Evolutionary conservation across 495 filamentous ascomycete genomes (phyloP), one percentile per base, ranked within the genome.

Genomic region (Aspergillus conjunctus): DNA sequence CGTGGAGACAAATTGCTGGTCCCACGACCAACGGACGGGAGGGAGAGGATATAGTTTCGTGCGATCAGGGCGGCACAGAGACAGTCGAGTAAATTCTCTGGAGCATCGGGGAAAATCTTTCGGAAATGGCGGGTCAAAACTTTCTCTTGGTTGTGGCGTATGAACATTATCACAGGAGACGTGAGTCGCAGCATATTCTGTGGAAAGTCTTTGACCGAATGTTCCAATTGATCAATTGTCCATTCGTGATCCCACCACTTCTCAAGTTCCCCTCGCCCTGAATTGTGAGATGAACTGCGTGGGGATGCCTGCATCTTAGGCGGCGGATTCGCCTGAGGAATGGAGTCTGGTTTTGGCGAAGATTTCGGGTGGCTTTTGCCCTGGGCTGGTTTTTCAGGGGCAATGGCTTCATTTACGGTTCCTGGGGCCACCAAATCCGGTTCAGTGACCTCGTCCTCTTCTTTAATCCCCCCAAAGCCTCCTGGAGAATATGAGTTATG

Each of bases 51-150:
- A 67, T 87, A 87, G 62, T 88, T 88, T 56, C 83, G 83, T 0
- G 83, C 85, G 18, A 88, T 75, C 20, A 89, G 63, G 41, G 86
- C 81, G 1, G 86, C 85, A 58, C 87, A 88, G n/a, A 89, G 78
- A 6, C 83, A 78, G 49, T 87, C 83, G 31, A 85, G 81, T 5
- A 86, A 68, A 55, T 77, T 79, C 52, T 86, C 79, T 6, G 81
- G 73, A 21, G 78, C 81, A 8, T 75, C 57, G 0, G 83, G 82
- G 55, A 88, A 89, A 21, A 88, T 84, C 17, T 77, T 79, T 22
- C 79, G 77, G 61, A 89, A 83, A 7, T 81, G 78, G 3, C 71
- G 72, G 3, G 73, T 37, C 3, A 77, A 63, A 12, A 66, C 62
- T 56, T 72, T 73, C 60, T 80, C 77, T 26, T 76, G 69, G 30